phyloP scores from a whole-genome alignment of 306 rosid genomes.

The Quercus agrifolia region DNA sequence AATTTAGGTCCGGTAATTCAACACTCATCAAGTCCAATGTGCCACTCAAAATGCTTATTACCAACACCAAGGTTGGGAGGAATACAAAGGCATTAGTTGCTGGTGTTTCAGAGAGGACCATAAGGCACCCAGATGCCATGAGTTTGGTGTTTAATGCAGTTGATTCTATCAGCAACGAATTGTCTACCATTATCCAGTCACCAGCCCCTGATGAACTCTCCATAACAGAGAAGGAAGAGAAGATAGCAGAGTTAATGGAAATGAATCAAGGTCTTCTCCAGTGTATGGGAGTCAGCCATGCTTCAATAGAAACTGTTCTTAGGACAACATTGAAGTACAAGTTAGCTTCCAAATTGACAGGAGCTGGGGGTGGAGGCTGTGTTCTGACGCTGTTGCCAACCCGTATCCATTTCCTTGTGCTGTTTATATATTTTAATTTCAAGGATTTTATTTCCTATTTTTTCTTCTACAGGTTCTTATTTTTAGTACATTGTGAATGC shows the following conservation, averaged over 20 bases:
- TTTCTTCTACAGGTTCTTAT: background rate
- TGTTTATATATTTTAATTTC: slow-evolving; percentile 16
- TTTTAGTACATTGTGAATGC: background rate
- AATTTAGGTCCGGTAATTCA: slow-evolving; percentile 75
- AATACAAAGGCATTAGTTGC: slow-evolving; percentile 96
- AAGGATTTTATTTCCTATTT: slow-evolving; percentile 2
- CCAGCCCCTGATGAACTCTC: slow-evolving; percentile 50
- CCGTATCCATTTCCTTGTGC: slow-evolving; percentile 62
- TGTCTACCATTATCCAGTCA: slow-evolving; percentile 65
- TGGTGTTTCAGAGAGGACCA: slow-evolving; percentile 80
- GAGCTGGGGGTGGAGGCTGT: slow-evolving; percentile 99
- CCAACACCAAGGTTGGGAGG: slow-evolving; percentile 90
- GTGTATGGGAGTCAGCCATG: slow-evolving; percentile 90
- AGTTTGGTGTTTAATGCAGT: slow-evolving; percentile 76
- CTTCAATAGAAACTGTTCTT: slow-evolving; percentile 82
- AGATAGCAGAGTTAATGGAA: slow-evolving; percentile 82
- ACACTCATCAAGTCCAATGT: slow-evolving; percentile 50
- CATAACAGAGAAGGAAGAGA: slow-evolving; percentile 69
- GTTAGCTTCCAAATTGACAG: slow-evolving; percentile 86
- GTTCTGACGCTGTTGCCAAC: slow-evolving; percentile 90
- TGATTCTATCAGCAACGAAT: slow-evolving; percentile 80
- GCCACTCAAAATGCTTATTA: slow-evolving; percentile 90
- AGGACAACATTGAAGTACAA: slow-evolving; percentile 80
- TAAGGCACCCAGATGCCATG: slow-evolving; percentile 84
- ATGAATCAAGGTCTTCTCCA: slow-evolving; percentile 98